A percentile compares a stretch with the other conserved stretches of the same genome.
These are phyloP conservation scores for Cytauxzoon felis DNA, from an alignment of 169 alveolate species.

Conservation along the genomic window DNA sequence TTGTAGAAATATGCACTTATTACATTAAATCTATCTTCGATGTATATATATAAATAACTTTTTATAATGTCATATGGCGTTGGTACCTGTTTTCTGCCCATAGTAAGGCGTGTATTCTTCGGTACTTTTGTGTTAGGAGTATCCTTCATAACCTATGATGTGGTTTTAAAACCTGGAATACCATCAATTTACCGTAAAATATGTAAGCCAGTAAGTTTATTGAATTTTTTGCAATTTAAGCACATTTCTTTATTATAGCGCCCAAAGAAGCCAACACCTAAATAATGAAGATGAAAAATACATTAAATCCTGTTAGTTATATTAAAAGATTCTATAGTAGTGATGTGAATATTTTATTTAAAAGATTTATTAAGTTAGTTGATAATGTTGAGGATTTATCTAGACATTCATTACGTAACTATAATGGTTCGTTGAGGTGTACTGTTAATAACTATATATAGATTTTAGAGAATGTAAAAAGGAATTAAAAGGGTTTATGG, in stretches of 20 bases:
- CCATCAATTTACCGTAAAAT: slow-evolving; percentile 16
- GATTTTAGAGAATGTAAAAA: slow-evolving; percentile 7
- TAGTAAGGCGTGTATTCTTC: slow-evolving; percentile 44
- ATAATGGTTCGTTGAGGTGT: too few species aligned
- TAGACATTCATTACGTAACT: too few species aligned
- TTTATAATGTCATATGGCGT: slow-evolving; percentile 60
- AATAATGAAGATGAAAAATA: background rate
- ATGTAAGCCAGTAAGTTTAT: slow-evolving; percentile 27
- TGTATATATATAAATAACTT: too few species aligned
- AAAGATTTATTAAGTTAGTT: too few species aligned
- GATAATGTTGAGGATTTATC: background rate
- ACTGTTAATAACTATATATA: background rate
- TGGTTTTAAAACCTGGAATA: slow-evolving; percentile 30
- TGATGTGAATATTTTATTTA: too few species aligned
- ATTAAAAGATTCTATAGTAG: too few species aligned
- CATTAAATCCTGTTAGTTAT: too few species aligned
- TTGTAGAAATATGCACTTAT: too few species aligned
- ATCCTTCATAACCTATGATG: slow-evolving; percentile 43
- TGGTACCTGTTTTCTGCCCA: slow-evolving; percentile 57
- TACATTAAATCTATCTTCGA: too few species aligned
- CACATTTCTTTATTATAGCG: background rate
- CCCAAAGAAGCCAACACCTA: background rate
- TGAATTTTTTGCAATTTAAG: background rate
- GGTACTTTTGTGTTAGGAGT: slow-evolving; percentile 16
- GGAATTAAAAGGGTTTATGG: slow-evolving; percentile 5